Conservation (phyloP, 257 asterid species). For the Ilex aquifolium region DNA sequence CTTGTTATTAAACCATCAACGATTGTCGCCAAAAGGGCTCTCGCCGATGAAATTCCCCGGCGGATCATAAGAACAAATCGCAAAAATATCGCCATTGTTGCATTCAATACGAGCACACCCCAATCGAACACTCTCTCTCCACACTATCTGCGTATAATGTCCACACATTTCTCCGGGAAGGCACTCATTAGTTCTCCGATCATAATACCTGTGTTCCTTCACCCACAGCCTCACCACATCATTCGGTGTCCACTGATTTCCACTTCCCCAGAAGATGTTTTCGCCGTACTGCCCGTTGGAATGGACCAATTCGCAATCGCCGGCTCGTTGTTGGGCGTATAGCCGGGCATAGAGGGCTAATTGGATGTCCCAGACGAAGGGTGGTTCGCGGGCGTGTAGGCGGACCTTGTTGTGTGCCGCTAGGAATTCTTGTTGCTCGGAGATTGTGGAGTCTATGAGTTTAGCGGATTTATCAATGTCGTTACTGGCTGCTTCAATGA, state of each 20-base stretch:
- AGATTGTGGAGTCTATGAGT: too few relatives aligned
- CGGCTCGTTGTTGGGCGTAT: slow-evolving; percentile 2
- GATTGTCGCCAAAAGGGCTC: slow-evolving; percentile 21
- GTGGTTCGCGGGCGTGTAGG: slow-evolving; percentile 1
- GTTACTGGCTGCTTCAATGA: too few relatives aligned
- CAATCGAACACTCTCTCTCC: slow-evolving; percentile 30
- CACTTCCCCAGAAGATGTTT: slow-evolving; percentile 49
- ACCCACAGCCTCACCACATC: slow-evolving; percentile 35
- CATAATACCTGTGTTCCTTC: slow-evolving; percentile 26
- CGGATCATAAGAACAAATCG: slow-evolving; percentile 43
- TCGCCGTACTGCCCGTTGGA: slow-evolving; percentile 55
- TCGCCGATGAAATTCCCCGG: slow-evolving; percentile 51
- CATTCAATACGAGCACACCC: slow-evolving; percentile 53
- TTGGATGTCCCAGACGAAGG: slow-evolving; percentile 6
- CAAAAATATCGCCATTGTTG: slow-evolving; percentile 33
- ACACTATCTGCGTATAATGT: slow-evolving; percentile 62
- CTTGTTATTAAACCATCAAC: too few relatives aligned
- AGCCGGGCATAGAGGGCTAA: slow-evolving; percentile 1
- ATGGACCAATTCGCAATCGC: slow-evolving; percentile 16
- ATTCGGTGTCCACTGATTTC: slow-evolving; percentile 20
- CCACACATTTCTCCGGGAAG: slow-evolving; percentile 27
- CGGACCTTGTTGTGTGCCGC: slow-evolving; percentile 18
- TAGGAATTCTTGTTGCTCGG: slow-evolving; percentile 10
- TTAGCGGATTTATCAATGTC: too few relatives aligned
- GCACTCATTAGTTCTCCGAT: slow-evolving; percentile 27